phyloP scores from a whole-genome alignment of 1,284 basidiomycete genomes.

The Thelephora terrestris region DNA sequence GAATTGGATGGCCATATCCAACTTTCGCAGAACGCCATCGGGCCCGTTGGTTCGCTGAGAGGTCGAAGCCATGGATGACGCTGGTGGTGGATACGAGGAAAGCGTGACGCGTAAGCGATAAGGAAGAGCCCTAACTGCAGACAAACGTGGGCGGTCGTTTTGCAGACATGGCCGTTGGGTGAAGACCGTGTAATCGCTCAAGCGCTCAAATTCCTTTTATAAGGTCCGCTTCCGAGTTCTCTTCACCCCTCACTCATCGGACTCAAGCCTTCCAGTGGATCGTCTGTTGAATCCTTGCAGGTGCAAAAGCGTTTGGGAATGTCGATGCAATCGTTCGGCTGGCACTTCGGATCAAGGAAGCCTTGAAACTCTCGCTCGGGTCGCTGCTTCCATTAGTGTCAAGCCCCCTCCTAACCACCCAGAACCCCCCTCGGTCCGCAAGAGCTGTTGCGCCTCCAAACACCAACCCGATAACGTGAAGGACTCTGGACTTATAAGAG shows the following conservation, averaged over 20 bases:
- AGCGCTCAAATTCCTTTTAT: too few relatives aligned
- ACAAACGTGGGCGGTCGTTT: too few relatives aligned
- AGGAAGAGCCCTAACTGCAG: too few relatives aligned
- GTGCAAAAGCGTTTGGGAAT: constrained; percentile 46
- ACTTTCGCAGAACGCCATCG: too few relatives aligned
- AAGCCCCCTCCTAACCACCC: constrained; percentile 21
- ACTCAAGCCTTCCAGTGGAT: constrained; percentile 30
- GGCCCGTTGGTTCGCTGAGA: too few relatives aligned
- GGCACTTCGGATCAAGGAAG: constrained; percentile 18
- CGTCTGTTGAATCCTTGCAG: constrained; percentile 52
- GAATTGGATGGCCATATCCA: too few relatives aligned
- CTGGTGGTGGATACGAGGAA: too few relatives aligned
- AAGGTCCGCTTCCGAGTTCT: constrained; percentile 14
- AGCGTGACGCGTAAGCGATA: too few relatives aligned
- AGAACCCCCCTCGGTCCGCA: background rate
- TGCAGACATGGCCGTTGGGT: too few relatives aligned
- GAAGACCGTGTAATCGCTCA: too few relatives aligned
- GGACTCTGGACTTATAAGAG: background rate
- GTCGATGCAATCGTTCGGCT: constrained; percentile 34
- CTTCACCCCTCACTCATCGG: constrained; percentile 6
- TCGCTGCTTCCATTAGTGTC: constrained; percentile 27
- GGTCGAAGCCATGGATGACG: too few relatives aligned
- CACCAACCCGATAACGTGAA: background rate
- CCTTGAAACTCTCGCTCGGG: constrained; percentile 39
- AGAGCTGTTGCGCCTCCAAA: background rate